phyloP scores from a whole-genome alignment of 176 grass and related monocot species.

The Juncus inflexus region DNA sequence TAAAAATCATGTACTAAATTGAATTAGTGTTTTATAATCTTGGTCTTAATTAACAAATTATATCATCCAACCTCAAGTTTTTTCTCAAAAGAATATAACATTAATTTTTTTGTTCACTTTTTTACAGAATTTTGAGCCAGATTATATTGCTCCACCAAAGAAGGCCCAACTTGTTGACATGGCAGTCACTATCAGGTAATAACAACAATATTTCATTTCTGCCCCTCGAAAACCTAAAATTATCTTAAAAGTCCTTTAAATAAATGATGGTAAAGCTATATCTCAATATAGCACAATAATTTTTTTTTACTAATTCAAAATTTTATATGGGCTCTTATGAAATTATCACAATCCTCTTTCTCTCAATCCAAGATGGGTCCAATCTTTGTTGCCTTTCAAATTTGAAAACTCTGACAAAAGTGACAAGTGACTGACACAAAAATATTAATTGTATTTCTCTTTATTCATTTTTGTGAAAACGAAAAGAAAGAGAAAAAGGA shows the following conservation, averaged over 20 bases:
- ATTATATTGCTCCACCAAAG: conserved; percentile 61
- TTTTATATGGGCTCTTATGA: background rate
- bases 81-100: no score
- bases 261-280: no score
- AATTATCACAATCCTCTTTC: background rate
- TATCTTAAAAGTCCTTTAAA: no score
- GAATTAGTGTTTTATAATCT: background rate
- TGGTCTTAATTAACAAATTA: no score
- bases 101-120: background rate
- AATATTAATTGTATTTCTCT: background rate
- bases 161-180: conserved; percentile 47
- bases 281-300: no score
- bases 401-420: background rate
- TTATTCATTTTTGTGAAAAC: background rate
- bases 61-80: no score
- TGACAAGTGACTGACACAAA: background rate
- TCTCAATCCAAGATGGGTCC: background rate
- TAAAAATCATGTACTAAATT: conserved; percentile 4
- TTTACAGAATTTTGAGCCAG: conserved; percentile 69
- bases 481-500: background rate
- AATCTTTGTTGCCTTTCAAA: background rate
- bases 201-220: background rate
- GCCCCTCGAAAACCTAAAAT: no score
- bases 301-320: no score
- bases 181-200: conserved; percentile 57